Percentiles rank a stretch among this genome's conserved stretches.
Evolutionary conservation across 495 filamentous ascomycete species (phyloP).

Genomic region (Neurospora sp.): DNA sequence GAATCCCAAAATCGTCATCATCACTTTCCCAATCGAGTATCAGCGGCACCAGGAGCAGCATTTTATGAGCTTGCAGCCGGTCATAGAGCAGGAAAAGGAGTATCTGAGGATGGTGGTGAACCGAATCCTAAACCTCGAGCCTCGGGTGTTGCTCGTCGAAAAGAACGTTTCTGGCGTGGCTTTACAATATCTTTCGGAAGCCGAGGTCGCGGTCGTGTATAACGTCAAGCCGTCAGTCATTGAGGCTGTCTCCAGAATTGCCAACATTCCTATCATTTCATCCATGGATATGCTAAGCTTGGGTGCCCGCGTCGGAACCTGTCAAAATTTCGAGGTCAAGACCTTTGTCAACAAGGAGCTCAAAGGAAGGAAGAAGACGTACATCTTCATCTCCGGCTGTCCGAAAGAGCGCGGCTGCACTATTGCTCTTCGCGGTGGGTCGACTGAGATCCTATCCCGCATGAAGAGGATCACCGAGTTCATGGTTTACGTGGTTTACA

Average conservation of each 20-base stretch:
- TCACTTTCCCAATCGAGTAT: constrained; percentile 94
- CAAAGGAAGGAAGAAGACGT: constrained; percentile 75
- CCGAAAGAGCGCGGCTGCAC: constrained; percentile 91
- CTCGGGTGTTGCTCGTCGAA: constrained; percentile 78
- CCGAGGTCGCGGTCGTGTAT: constrained; percentile 82
- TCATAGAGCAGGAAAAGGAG: constrained; percentile 94
- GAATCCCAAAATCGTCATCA: constrained; percentile 79
- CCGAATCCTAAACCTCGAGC: constrained; percentile 76
- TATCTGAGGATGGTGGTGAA: constrained; percentile 88
- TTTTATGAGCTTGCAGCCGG: constrained; percentile 96
- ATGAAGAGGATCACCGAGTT: constrained; percentile 96
- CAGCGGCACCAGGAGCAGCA: constrained; percentile 81
- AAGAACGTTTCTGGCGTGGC: constrained; percentile 86
- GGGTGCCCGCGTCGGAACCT: constrained; percentile 67
- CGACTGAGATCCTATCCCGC: constrained; percentile 54
- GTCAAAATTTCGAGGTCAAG: constrained; percentile 84
- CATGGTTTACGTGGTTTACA: constrained; percentile 98
- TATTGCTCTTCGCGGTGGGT: constrained; percentile 80
- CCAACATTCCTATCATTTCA: constrained; percentile 82
- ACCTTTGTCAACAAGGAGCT: constrained; percentile 75
- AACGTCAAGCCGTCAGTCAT: constrained; percentile 95
- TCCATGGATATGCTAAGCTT: constrained; percentile 91
- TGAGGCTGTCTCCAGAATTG: constrained; percentile 85
- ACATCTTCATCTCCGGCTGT: constrained; percentile 89
- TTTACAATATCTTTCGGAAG: constrained; percentile 74